Evolutionary conservation across 495 filamentous ascomycete genomes (phyloP), one percentile per base, ranked within the genome.

Genomic region (Penicillium verhagenii): DNA sequence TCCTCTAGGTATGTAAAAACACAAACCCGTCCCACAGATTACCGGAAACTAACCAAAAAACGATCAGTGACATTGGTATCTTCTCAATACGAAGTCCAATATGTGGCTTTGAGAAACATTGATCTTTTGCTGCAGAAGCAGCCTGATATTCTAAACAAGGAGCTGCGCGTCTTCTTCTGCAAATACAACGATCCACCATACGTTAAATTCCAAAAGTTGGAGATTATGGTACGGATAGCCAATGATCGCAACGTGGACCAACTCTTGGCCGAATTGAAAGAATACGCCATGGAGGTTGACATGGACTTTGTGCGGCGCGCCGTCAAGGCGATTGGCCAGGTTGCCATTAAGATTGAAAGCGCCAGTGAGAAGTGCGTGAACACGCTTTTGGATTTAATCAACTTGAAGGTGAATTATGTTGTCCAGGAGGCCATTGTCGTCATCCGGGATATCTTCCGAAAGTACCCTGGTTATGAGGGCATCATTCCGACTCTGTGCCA

Each of bases 181-280:
- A 98, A 98, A 76, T 98, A 98, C 76, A 97, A 98, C 68, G 94
- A 98, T 65, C 94, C 94, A 1, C 91, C 90, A 14, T 98, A 98
- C 65, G 88, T 98, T 71, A 98, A 98, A 68, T 83, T 98, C 26
- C 86, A 96, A 70, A 98, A 98, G 57, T 84, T 98, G 42, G 94
- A 98, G 64, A 97, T 97, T 53, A 97, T 98, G 94, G 92, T 98
- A 14, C 87, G 95, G 71, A 97, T 98, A 84, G 92, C 94, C 45
- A 98, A 96, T 72, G 91, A 96, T 54, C 90, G 89, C 66, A 98
- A 97, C 63, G 90, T 94, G 38, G 94, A 98, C 57, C 95, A 97
- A 66, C 82, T 98, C 45, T 74, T 98, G 14, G 86, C 91, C 13
- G 94, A 98, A 69, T 68, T 98, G 61, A 97, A 95, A 72, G 94